Evolutionary conservation across 495 filamentous ascomycete genomes (phyloP), one percentile per base, ranked within the genome.

Genomic region (Ramalina peruviana): DNA sequence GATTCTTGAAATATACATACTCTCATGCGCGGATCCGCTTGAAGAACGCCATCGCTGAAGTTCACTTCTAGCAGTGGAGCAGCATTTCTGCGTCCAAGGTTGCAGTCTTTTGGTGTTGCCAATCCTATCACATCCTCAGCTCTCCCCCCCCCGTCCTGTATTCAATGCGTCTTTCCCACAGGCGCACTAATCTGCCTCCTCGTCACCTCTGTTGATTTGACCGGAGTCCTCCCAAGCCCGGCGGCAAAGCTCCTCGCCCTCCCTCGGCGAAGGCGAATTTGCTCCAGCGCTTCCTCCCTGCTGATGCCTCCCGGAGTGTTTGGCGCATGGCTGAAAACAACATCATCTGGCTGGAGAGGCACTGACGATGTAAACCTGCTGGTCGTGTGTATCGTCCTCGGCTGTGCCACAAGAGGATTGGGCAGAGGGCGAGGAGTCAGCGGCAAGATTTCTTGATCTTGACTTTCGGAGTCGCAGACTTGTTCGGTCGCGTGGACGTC

Each of bases 111-210:
- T 33, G 30, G 30, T 33, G 9, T 33, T 33, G 1, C 15, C 40
- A 1, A 88, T 94, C 65, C 81, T 93, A 17, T 95, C 89, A 19
- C 94, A 94, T 60, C 90, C 95, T 62, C 89, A 95, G 4, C 11
- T 46, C 43, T 25, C 43, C 25, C 1, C n/a, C 43, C n/a, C 19
- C 30, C 43, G 9, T 23, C 25, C 25, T 30, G 20, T n/a, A 23
- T 46, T 30, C 19, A 46, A 30, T 19, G 6, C 26, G 17, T 51
- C 49, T 36, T 17, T 36, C 52, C 48, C 17, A 39, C 49, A n/a
- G 58, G 58, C 39, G 58, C 58, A 53, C 58, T 60, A 26, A 58
- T 52, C 16, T 58, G 52, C 49, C 58, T 53, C 43, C 58, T 55
- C 21, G 42, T 39, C 4, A 16, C 43, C 4, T 44, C 40, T 19